These are phyloP conservation scores for Pistacia integerrima DNA, from an alignment of 345 rosid genomes.

Conservation along the genomic window DNA sequence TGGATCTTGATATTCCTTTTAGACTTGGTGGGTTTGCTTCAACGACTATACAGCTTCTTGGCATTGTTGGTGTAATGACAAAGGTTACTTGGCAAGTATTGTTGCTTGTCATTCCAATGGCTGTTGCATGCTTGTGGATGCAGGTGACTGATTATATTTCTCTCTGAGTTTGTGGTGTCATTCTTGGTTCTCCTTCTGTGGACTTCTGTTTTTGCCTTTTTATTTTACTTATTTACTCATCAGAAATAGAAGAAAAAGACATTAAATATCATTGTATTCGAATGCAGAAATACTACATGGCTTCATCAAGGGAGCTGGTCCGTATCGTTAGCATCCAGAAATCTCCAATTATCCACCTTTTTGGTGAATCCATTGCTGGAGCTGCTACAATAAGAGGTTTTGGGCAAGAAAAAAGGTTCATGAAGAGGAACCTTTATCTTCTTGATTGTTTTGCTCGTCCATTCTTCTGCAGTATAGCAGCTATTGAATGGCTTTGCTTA, in stretches of 20 bases:
- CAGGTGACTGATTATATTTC: conserved; percentile 52
- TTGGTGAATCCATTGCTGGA: conserved; percentile 99
- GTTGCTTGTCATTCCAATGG: conserved; percentile 96
- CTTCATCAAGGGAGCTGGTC: conserved; percentile 96
- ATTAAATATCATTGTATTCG: conserved; percentile 3
- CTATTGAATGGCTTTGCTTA: conserved; percentile 98
- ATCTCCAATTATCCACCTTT: conserved; percentile 94
- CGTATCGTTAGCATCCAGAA: conserved; percentile 99
- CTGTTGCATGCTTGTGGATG: conserved; percentile 99
- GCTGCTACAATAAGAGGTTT: conserved; percentile 99
- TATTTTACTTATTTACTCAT: background rate
- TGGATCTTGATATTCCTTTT: conserved; percentile 98
- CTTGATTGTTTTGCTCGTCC: conserved; percentile 99
- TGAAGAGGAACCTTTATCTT: conserved; percentile 97
- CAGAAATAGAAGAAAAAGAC: background rate
- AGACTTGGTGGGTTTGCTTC: conserved; percentile 99
- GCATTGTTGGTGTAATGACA: conserved; percentile 95
- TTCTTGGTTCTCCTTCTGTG: background rate
- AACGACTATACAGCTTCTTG: conserved; percentile 94
- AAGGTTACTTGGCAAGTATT: conserved; percentile 98
- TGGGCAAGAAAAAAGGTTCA: conserved; percentile 93
- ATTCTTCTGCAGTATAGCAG: conserved; percentile 96
- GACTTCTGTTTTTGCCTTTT: background rate
- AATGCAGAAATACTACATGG: conserved; percentile 98
- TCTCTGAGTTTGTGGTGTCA: background rate